Evolutionary conservation across 108 stramenopile genomes (phyloP).

Genomic region (Stephanodiscus minutulus): DNA sequence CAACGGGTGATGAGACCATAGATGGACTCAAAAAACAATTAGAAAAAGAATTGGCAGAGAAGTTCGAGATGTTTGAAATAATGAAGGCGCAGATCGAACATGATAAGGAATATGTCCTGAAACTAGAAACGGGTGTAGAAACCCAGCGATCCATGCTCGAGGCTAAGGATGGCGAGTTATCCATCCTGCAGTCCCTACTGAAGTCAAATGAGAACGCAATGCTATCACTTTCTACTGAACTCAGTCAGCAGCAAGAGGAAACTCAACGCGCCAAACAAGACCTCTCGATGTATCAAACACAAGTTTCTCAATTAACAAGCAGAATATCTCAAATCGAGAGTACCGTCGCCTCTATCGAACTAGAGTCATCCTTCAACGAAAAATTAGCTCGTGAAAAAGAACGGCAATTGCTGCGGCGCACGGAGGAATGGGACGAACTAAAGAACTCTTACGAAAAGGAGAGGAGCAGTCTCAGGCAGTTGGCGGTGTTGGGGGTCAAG

Average conservation of each 20-base stretch:
- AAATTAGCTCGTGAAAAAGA: conserved; percentile 16
- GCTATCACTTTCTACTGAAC: conserved; percentile 11
- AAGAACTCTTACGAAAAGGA: conserved; percentile 25
- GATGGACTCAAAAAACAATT: conserved; percentile 12
- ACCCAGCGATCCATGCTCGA: conserved; percentile 23
- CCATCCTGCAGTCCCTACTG: not conserved
- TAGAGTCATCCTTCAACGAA: conserved; percentile 14
- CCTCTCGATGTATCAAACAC: not conserved
- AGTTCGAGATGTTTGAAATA: conserved; percentile 20
- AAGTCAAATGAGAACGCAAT: conserved; percentile 16
- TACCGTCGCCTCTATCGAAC: conserved; percentile 6
- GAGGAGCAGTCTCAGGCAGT: conserved; percentile 32
- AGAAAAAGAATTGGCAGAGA: conserved; percentile 5
- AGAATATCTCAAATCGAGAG: conserved; percentile 4
- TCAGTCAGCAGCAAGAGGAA: conserved; percentile 9
- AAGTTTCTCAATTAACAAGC: conserved; percentile 3
- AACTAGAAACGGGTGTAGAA: conserved; percentile 2
- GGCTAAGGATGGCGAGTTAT: conserved; percentile 2
- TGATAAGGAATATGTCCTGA: conserved; percentile 15
- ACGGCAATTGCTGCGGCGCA: conserved; percentile 6
- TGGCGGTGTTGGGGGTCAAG: conserved; percentile 32
- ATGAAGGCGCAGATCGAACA: conserved; percentile 27
- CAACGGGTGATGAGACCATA: not conserved
- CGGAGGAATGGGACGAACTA: conserved; percentile 3
- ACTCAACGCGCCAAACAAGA: not conserved